These are phyloP conservation scores for Marasmius sp. DNA, from an alignment of 1,284 basidiomycete genomes.

Conservation along the genomic window DNA sequence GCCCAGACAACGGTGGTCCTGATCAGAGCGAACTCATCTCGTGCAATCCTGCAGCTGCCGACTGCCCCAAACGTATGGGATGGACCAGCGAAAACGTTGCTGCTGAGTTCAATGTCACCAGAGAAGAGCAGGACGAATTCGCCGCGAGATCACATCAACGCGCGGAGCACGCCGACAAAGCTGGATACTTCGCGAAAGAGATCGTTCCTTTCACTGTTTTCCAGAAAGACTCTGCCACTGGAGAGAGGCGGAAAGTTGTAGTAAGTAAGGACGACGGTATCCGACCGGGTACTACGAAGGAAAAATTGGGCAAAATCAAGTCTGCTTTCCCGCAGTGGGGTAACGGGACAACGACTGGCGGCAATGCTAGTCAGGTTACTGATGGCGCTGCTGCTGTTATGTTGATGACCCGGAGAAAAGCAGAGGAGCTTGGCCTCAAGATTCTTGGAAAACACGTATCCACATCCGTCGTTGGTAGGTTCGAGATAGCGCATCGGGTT, in stretches of 20 bases:
- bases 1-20: slow-evolving; percentile 67
- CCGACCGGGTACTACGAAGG: slow-evolving; percentile 74
- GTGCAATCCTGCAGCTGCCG: slow-evolving; percentile 48
- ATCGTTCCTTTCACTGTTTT: slow-evolving; percentile 80
- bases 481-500: not conserved
- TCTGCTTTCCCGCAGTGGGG: slow-evolving; percentile 90
- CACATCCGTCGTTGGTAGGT: slow-evolving; percentile 68
- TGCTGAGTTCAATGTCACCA: slow-evolving; percentile 75
- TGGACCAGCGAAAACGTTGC: slow-evolving; percentile 87
- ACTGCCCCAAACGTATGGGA: slow-evolving; percentile 76
- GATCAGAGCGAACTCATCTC: slow-evolving; percentile 59
- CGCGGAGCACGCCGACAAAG: slow-evolving; percentile 65
- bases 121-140: slow-evolving; percentile 84
- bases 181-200: slow-evolving; percentile 74
- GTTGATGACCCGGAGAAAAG: slow-evolving; percentile 85
- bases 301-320: slow-evolving; percentile 65
- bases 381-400: slow-evolving; percentile 87
- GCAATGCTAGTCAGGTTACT: slow-evolving; percentile 86
- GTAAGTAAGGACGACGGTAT: slow-evolving; percentile 84
- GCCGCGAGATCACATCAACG: slow-evolving; percentile 80
- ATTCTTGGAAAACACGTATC: slow-evolving; percentile 81
- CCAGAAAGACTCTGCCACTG: slow-evolving; percentile 54
- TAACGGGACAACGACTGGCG: slow-evolving; percentile 77
- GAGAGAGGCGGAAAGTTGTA: slow-evolving; percentile 53
- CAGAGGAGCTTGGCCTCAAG: slow-evolving; percentile 73